These are phyloP conservation scores for Rhazya stricta DNA, from an alignment of 257 asterid species.

Conservation along the genomic window DNA sequence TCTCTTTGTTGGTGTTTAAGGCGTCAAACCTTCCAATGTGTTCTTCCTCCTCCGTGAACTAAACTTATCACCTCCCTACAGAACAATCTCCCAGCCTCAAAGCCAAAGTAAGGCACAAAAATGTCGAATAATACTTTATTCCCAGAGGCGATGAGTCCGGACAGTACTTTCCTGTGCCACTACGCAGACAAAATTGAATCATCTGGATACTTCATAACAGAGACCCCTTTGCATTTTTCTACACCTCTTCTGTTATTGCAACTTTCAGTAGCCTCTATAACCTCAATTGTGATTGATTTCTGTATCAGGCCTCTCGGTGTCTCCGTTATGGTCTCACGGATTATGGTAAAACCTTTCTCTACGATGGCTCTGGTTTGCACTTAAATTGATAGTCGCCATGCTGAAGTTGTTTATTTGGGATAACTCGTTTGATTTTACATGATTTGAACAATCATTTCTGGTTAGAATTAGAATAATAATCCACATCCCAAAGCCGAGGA, in stretches of 20 bases:
- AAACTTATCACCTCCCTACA: background rate
- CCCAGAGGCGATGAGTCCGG: background rate
- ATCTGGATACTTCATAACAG: constrained; percentile 34
- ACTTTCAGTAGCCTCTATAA: constrained; percentile 43
- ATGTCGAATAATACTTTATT: background rate
- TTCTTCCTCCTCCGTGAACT: background rate
- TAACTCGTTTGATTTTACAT: constrained; percentile 1
- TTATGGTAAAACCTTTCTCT: constrained; percentile 41
- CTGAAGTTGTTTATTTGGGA: background rate
- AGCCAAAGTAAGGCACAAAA: background rate
- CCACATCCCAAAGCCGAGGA: too few relatives aligned
- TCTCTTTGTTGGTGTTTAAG: background rate
- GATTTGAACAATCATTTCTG: too few relatives aligned
- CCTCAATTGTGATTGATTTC: constrained; percentile 42
- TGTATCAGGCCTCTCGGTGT: constrained; percentile 70
- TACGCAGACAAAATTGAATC: constrained; percentile 35
- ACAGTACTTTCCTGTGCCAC: constrained; percentile 41
- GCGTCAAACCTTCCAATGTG: too few relatives aligned
- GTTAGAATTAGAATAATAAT: too few relatives aligned
- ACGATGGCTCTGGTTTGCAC: too few relatives aligned
- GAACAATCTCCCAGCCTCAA: background rate
- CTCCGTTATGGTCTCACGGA: constrained; percentile 58
- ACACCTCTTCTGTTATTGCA: constrained; percentile 62
- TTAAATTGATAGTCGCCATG: too few relatives aligned
- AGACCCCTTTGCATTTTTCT: constrained; percentile 47